These are phyloP conservation scores for Colletotrichum horii DNA, from an alignment of 2,329 filamentous ascomycete genomes.

Conservation along the genomic window DNA sequence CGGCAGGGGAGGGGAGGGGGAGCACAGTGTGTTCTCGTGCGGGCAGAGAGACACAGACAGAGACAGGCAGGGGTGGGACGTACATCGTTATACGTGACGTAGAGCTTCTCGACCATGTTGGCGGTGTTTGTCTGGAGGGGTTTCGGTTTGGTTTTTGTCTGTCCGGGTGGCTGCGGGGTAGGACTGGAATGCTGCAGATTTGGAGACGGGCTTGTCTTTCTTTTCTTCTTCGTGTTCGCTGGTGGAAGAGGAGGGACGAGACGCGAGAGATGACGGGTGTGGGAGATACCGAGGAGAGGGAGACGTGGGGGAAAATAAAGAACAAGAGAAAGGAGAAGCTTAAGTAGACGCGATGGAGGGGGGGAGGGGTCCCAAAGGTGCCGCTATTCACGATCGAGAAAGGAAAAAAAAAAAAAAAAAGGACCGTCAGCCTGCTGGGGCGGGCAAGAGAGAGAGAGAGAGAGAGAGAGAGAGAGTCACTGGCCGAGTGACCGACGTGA, in stretches of 20 bases:
- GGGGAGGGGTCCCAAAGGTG: background rate
- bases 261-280: background rate
- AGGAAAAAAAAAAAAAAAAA: background rate
- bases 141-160: background rate
- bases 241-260: background rate
- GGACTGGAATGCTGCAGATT: conserved; percentile 10
- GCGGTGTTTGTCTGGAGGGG: conserved; percentile 16
- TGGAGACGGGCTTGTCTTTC: conserved; percentile 1
- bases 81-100: conserved; percentile 93
- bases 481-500: background rate
- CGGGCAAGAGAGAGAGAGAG: background rate
- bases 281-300: background rate
- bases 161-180: conserved; percentile 15
- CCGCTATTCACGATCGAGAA: conserved; percentile 13
- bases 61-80: conserved; percentile 33
- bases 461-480: background rate
- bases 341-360: conserved; percentile 1
- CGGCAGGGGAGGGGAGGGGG: background rate
- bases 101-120: conserved; percentile 84
- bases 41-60: background rate
- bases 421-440: background rate
- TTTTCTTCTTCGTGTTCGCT: background rate
- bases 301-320: background rate
- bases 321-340: background rate
- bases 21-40: background rate